A percentile compares a stretch with the other conserved stretches of the same genome.
Evolutionary conservation across 2,329 filamentous ascomycete species (phyloP).

Genomic region (Phialophora macrospora): DNA sequence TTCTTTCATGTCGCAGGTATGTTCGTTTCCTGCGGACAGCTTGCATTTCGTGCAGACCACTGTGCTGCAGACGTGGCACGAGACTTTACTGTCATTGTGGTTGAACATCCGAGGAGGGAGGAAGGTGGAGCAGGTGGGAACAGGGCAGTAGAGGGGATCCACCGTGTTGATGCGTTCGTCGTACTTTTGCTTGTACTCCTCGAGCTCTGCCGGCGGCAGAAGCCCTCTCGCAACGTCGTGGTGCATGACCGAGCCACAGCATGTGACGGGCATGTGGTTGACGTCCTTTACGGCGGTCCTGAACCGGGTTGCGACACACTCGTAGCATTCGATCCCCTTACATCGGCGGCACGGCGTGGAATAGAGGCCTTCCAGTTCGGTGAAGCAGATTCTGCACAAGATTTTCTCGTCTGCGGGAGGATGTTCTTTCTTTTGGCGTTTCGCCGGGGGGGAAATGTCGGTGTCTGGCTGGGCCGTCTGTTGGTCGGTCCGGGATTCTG

Average conservation of each 20-base stretch:
- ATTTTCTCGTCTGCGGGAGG: slow-evolving; percentile 1
- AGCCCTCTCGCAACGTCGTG: slow-evolving; percentile 47
- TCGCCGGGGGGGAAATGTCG: slow-evolving; percentile 21
- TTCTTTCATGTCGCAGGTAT: slow-evolving; percentile 42
- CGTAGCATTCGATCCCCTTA: slow-evolving; percentile 25
- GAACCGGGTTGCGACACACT: slow-evolving; percentile 31
- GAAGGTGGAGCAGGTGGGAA: slow-evolving; percentile 56
- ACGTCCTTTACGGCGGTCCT: slow-evolving; percentile 26
- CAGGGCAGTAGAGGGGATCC: slow-evolving; percentile 56
- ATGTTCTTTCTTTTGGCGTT: slow-evolving; percentile 15
- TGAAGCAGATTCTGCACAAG: slow-evolving; percentile 27
- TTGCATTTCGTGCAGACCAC: slow-evolving; percentile 54
- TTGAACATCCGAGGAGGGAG: slow-evolving; percentile 47
- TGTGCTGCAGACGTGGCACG: slow-evolving; percentile 52
- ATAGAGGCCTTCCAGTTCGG: slow-evolving; percentile 21
- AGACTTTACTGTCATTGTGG: slow-evolving; percentile 37
- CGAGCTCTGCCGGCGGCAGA: slow-evolving; percentile 46
- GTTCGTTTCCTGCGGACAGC: slow-evolving; percentile 46
- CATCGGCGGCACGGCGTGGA: slow-evolving; percentile 33
- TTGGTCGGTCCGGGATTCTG: slow-evolving; percentile 10
- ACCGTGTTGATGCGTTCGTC: slow-evolving; percentile 54
- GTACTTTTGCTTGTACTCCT: slow-evolving; percentile 50
- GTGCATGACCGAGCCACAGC: slow-evolving; percentile 53
- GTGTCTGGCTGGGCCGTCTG: neutral
- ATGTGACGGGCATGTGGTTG: slow-evolving; percentile 31